Evolutionary conservation across 805 yeast species (phyloP).

Genomic region (Kockiozyma suomiensis): DNA sequence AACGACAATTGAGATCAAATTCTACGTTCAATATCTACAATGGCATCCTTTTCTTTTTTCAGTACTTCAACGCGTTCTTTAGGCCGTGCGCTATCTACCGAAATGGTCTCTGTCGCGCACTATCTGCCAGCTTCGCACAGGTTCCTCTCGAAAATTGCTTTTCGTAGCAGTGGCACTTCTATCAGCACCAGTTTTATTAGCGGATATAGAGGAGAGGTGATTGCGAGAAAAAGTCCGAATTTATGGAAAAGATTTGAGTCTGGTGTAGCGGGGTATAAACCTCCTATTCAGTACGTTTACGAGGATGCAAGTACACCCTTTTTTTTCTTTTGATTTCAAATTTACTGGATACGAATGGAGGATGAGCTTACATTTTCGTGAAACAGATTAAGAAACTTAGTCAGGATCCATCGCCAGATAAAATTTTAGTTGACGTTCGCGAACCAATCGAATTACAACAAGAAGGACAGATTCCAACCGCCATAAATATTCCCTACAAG

Average conservation of each 20-base stretch:
- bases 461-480: slow-evolving; percentile 75
- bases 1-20: no score
- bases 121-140: no score
- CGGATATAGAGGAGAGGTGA: not conserved
- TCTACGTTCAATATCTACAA: no score
- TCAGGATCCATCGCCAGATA: slow-evolving; percentile 16
- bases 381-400: slow-evolving; percentile 27
- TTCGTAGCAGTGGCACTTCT: no score
- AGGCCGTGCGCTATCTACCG: no score
- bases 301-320: slow-evolving; percentile 26
- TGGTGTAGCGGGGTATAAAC: not conserved
- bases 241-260: slow-evolving; percentile 8
- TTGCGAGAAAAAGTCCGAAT: not conserved
- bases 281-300: slow-evolving; percentile 22
- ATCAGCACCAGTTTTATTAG: not conserved
- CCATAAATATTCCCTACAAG: slow-evolving; percentile 86
- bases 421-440: slow-evolving; percentile 79
- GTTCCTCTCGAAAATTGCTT: no score
- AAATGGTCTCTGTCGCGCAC: no score
- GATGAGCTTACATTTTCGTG: not conserved
- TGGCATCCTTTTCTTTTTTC: no score
- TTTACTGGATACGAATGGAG: not conserved
- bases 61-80: no score
- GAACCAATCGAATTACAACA: slow-evolving; percentile 78
- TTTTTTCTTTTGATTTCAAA: no score